Conservation (phyloP, 768 basidiomycete genomes). For the Clitopilus passeckerianus region DNA sequence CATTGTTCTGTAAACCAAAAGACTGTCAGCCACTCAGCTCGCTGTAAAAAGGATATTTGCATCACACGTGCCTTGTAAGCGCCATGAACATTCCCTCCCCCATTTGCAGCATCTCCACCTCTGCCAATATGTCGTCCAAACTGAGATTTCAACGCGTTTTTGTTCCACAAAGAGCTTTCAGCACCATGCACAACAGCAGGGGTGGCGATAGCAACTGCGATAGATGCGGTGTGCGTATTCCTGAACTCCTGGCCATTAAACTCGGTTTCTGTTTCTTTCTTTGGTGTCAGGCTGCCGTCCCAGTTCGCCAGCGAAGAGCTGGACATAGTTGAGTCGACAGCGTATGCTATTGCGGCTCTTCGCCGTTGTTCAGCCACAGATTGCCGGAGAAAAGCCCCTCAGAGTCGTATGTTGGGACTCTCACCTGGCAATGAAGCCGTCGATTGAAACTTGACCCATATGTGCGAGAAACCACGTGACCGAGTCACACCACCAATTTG, state of each 20-base stretch:
- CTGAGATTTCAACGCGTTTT: neutral
- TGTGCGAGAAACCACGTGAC: neutral
- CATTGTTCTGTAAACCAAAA: no score
- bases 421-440: neutral
- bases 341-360: neutral
- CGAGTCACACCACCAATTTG: neutral
- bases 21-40: no score
- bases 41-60: neutral
- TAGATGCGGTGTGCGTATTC: neutral
- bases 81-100: neutral
- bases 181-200: neutral
- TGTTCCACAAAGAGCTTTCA: neutral
- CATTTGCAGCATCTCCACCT: neutral
- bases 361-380: neutral
- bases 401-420: neutral
- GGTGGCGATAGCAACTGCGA: neutral
- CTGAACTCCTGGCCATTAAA: neutral
- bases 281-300: constrained; percentile 9
- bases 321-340: constrained; percentile 5
- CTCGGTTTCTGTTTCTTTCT: neutral
- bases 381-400: neutral
- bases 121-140: neutral
- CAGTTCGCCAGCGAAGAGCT: constrained; percentile 14
- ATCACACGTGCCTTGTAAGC: neutral
- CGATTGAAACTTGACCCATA: neutral